These are phyloP conservation scores for Kwoniella botswanensis DNA, from an alignment of 768 basidiomycete species.

Conservation along the genomic window DNA sequence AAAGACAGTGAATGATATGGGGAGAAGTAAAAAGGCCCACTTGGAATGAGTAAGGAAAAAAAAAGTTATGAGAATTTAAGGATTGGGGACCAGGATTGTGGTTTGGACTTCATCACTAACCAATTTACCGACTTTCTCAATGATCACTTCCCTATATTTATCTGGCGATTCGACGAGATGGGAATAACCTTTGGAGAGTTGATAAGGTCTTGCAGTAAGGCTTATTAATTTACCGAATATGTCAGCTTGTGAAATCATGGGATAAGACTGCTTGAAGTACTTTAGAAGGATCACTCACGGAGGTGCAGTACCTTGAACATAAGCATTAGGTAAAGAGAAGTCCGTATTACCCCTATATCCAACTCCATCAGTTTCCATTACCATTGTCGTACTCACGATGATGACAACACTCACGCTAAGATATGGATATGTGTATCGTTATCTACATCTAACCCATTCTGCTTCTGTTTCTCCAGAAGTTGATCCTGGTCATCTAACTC, in stretches of 20 bases:
- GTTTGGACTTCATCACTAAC: conserved; percentile 14
- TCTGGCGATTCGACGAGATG: conserved; percentile 25
- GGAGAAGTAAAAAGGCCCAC: too few species aligned
- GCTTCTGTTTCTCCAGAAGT: neutral
- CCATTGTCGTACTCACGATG: neutral
- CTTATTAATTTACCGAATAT: neutral
- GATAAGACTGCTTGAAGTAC: neutral
- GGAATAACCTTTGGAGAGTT: conserved; percentile 23
- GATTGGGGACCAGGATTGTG: too few species aligned
- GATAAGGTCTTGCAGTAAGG: conserved; percentile 16
- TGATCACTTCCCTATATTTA: conserved; percentile 20
- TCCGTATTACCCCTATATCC: conserved; percentile 6
- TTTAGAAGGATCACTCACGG: conserved; percentile 4
- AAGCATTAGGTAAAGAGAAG: conserved; percentile 8
- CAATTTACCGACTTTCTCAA: conserved; percentile 25
- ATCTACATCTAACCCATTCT: neutral
- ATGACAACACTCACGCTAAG: neutral
- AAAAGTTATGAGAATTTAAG: too few species aligned
- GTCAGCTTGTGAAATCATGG: neutral
- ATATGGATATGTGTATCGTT: conserved; percentile 12
- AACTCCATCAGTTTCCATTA: neutral
- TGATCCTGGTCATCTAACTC: conserved; percentile 1
- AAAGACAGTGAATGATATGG: neutral
- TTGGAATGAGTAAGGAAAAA: too few species aligned
- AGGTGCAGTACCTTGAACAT: conserved; percentile 16